Evolutionary conservation across 352 stramenopile species (phyloP), one percentile per base, ranked within the genome.

Genomic region (Globisporangium megalacanthum): DNA sequence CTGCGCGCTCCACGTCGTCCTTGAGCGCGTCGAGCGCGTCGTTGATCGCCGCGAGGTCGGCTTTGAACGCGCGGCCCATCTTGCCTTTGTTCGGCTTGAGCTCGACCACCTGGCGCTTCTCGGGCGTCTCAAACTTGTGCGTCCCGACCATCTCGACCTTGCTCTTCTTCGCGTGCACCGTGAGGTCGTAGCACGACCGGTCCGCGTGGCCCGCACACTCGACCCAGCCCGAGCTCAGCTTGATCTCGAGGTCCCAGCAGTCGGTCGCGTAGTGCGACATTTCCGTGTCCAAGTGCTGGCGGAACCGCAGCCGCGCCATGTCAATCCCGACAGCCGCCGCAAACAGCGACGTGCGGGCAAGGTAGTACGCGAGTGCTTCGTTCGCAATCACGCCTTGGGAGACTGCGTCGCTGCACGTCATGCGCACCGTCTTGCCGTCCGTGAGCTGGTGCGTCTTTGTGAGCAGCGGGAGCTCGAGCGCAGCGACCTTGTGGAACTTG

Each of bases 241-340:
- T 88, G 61, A 99, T 99, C 83, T 99, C 97, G 37, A 99, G 74
- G 77, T 99, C 97, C 97, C 97, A 99, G 82, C 97, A 99, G 79
- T 99, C 97, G 36, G 86, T 97, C 19, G 97, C 97, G 75, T 99
- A 99, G 77, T 99, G 97, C 36, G 97, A 97, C 97, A 99, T 99
- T 85, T 99, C 97, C 29, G 96, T 99, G 48, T 92, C 86, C 54
- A 99, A 82, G 77, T 99, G 97, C 83, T 99, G 97, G 55, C 97
- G 95, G 78, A 99, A 99, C 41, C 97, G 94, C 66, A 99, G 72
- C 29, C 94, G 85, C 60, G 83, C 66, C 22, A 94, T 74, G 70
- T 99, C 91, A 68, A 99, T 96, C 58, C 97, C 97, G 58, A 94
- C 83, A 56, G 83, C 92, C 67, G 97, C 77, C 56, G 97, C 90